phyloP scores from a whole-genome alignment of 805 yeast genomes.

The Ogataea pignaliae region DNA sequence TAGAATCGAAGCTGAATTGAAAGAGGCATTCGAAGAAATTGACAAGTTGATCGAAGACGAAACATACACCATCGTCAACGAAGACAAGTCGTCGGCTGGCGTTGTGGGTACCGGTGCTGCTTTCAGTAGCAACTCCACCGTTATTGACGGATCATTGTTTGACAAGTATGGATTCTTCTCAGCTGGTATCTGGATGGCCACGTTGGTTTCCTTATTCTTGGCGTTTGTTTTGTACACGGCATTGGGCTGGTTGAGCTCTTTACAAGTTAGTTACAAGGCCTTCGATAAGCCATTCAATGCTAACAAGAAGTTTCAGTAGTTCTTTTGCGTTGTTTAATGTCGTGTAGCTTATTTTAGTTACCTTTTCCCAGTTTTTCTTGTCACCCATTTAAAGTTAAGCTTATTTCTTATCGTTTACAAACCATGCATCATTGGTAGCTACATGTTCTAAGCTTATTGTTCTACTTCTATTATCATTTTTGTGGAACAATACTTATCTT shows the following conservation, averaged over 20 bases:
- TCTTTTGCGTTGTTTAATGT: too few relatives aligned
- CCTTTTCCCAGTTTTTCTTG: too few relatives aligned
- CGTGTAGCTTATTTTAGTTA: too few relatives aligned
- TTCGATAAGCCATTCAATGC: constrained; percentile 65
- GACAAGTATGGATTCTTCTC: constrained; percentile 67
- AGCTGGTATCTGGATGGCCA: constrained; percentile 75
- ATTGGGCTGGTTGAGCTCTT: constrained; percentile 62
- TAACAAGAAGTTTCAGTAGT: constrained; percentile 41
- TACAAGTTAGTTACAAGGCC: constrained; percentile 77
- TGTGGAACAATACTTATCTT: too few relatives aligned
- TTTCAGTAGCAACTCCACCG: constrained; percentile 2
- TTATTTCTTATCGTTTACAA: too few relatives aligned
- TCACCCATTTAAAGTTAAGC: too few relatives aligned
- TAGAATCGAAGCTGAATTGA: constrained; percentile 23
- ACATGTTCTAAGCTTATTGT: too few relatives aligned
- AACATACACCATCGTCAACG: constrained; percentile 18
- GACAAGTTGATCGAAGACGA: constrained; percentile 25
- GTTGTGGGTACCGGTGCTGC: background rate
- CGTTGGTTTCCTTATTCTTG: constrained; percentile 61
- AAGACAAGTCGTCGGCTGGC: background rate
- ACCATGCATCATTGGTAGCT: too few relatives aligned
- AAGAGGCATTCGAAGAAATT: constrained; percentile 29
- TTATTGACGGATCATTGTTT: constrained; percentile 42
- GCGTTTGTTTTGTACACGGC: constrained; percentile 56
- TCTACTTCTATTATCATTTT: too few relatives aligned